Evolutionary conservation across 2,329 filamentous ascomycete species (phyloP).

Genomic region (Microascus cirrosus): DNA sequence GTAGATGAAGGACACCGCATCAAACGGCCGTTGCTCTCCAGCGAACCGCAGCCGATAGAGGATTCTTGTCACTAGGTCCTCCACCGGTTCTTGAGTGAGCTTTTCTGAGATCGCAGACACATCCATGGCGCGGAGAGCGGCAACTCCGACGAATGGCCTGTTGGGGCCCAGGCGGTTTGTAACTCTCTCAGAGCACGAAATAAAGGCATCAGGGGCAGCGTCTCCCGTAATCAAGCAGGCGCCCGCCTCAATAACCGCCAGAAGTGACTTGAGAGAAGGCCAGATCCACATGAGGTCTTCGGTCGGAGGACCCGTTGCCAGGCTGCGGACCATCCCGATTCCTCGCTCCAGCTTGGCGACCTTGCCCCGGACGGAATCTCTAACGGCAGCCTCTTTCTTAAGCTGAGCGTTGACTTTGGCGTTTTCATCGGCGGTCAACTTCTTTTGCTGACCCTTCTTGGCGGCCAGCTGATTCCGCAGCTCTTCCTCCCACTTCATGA

Average conservation of each 20-base stretch:
- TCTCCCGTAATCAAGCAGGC: conserved; percentile 75
- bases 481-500: conserved; percentile 94
- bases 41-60: conserved; percentile 84
- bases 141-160: conserved; percentile 75
- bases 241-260: conserved; percentile 67
- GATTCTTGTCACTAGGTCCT: conserved; percentile 74
- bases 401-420: conserved; percentile 86
- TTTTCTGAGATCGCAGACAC: conserved; percentile 62
- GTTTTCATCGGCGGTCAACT: conserved; percentile 79
- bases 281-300: conserved; percentile 85
- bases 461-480: conserved; percentile 75
- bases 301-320: conserved; percentile 80
- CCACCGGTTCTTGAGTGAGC: conserved; percentile 69
- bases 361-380: conserved; percentile 56
- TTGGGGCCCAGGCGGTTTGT: conserved; percentile 64
- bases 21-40: conserved; percentile 88
- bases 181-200: conserved; percentile 67
- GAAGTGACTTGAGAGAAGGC: conserved; percentile 60
- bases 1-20: conserved; percentile 78
- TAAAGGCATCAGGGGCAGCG: conserved; percentile 64
- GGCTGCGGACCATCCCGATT: conserved; percentile 71
- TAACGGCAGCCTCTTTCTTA: conserved; percentile 73
- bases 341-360: conserved; percentile 68
- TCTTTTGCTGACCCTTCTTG: conserved; percentile 87
- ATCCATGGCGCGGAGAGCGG: conserved; percentile 69